Base-by-base conservation (phyloP, 2,329 filamentous ascomycete genomes). In the Trichoderma cornu-damae region DNA sequence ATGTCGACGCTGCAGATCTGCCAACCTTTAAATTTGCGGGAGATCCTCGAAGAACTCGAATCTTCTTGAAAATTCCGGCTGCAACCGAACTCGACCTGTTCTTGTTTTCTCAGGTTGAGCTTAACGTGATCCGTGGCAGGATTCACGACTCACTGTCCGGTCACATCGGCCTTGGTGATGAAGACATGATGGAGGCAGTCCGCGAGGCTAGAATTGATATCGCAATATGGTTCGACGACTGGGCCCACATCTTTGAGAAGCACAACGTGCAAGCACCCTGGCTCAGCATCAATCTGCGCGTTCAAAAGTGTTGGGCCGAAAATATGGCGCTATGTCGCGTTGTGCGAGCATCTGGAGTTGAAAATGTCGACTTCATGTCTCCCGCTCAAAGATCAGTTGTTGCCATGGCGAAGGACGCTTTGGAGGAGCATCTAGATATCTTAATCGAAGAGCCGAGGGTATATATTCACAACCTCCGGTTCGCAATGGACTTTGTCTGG, bases 401-500 rank as follows among this genome's bases (percentile, higher is more conserved):
- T 2, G 61, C 72, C n/a, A 74, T 74, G 60, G 79, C 79, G 6
- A 82, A 80, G 63, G 69, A 71, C 4, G 74, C 76, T n/a, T 75
- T 80, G 11, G 70, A 73, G n/a, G 69, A 75, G 54, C 79, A 83
- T 56, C 70, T 83, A 3, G 69, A 73, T 3, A 73, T 78, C 16
- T 74, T 82, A 32, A 71, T 79, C 34, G 62, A 68, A n/a, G 69
- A 76, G 46, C 71, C 75, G 43, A 66, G 72, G 12, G 64, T 69
- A 2, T 83, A 83, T 61, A 73, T 82, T 7, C 73, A 70, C 12
- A 78, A 77, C 14, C 73, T 82, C 32, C 75, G 73, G 28, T 82
- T 77, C 61, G 78, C 79, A 0, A 80, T 81, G 73, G 79, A 82
- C 55, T 82, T 82, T 59, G 79, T 82, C 18, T 82, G 79, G 79